Percentiles rank a stretch among this genome's conserved stretches.
These are phyloP conservation scores for Hymenoscyphus scutula DNA, from an alignment of 2,329 filamentous ascomycete genomes.

Conservation along the genomic window DNA sequence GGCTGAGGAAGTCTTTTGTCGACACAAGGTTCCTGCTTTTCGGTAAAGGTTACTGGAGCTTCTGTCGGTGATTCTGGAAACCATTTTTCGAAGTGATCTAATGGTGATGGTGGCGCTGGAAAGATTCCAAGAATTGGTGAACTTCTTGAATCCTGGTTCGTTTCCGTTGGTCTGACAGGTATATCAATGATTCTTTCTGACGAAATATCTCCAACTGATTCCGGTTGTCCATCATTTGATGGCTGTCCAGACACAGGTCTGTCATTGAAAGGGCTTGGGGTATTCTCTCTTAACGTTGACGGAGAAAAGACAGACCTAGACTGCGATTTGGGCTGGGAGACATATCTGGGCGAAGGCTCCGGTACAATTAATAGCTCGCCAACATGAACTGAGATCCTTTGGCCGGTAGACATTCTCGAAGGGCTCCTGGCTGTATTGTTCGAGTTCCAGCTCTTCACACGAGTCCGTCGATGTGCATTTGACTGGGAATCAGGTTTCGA, in stretches of 20 bases:
- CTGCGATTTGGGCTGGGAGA: background rate
- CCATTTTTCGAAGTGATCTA: constrained; percentile 20
- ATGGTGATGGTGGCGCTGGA: constrained; percentile 11
- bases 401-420: constrained; percentile 9
- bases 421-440: constrained; percentile 5
- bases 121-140: constrained; percentile 8
- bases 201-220: background rate
- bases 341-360: background rate
- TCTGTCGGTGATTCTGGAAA: constrained; percentile 12
- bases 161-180: background rate
- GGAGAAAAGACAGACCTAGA: background rate
- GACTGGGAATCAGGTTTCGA: constrained; percentile 7
- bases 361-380: constrained; percentile 11
- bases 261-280: background rate
- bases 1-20: constrained; percentile 14
- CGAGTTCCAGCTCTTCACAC: constrained; percentile 10
- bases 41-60: background rate
- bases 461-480: constrained; percentile 7
- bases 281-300: background rate
- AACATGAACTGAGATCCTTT: constrained; percentile 13
- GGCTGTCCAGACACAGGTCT: background rate
- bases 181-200: background rate
- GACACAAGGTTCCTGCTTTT: constrained; percentile 3
- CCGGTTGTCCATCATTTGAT: background rate
- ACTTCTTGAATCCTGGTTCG: background rate